Evolutionary conservation across 2,329 filamentous ascomycete species (phyloP), one percentile per base, ranked within the genome.

Genomic region (Drechslerella stenobrocha): DNA sequence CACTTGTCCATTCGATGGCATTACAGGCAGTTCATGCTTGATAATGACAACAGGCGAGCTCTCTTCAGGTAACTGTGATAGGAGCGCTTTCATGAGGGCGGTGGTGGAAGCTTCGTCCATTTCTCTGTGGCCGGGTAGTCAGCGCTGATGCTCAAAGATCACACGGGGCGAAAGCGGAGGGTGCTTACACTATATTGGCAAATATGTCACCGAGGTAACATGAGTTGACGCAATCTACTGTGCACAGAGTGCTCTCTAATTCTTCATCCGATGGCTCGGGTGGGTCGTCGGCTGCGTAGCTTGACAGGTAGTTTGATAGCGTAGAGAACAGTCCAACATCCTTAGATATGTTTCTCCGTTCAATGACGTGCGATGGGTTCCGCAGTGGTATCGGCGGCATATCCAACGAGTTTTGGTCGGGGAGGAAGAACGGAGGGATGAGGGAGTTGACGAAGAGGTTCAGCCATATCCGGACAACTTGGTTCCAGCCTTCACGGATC

Each of bases 261-360:
- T 98, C 93, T 75, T 97, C 92, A 71, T 97, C 90, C 1, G 93
- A 97, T 1, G 93, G 93, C 77, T 98, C 93, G 0, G 93, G 93
- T 9, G 93, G 93, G 74, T 98, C 93, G 76, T 97, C 93, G 8
- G 93, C 95, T 40, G 95, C 93, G 75, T 98, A 97, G 76, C 92
- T 97, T n/a, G 91, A 95, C 28, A 98, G 90, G 74, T 97, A 98
- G 3, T 89, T 95, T 0, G 92, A 95, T 73, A 98, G 89, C 0
- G 92, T 90, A 2, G 91, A 96, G 75, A 98, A 90, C 50, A 98
- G 83, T 3, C 93, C 90, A 1, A 86, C 85, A 24, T 98, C 93
- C 61, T 81, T 84, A 30, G 86, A 81, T 70, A 89, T 88, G 40
- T 88, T 82, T 59, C 86, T 90, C 59, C 92, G 85, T 75, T 97